phyloP scores from a whole-genome alignment of 73 alveolate species.

The Paramecium sonneborni region DNA sequence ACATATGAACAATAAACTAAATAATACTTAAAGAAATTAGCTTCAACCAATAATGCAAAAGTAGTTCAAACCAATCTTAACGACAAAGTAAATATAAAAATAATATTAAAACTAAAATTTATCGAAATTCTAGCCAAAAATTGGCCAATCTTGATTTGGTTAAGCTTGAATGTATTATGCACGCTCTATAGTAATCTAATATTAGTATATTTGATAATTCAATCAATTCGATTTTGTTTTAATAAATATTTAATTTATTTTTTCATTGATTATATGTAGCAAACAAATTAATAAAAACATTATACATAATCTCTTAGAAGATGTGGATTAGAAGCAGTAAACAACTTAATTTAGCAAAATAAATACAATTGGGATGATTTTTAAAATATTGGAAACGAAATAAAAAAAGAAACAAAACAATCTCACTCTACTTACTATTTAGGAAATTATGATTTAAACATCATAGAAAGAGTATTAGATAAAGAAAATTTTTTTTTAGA shows the following conservation, averaged over 20 bases:
- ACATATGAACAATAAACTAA: too few relatives aligned
- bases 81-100: slow-evolving; percentile 72
- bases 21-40: too few relatives aligned
- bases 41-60: slow-evolving; percentile 83
- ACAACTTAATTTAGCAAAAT: neutral
- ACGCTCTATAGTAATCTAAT: slow-evolving; percentile 59
- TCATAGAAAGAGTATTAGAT: neutral
- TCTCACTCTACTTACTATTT: neutral
- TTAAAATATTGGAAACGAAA: neutral
- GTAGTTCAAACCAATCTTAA: slow-evolving; percentile 84
- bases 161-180: slow-evolving; percentile 31
- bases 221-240: neutral
- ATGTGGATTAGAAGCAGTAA: slow-evolving; percentile 25
- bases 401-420: neutral
- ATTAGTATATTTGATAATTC: slow-evolving; percentile 6
- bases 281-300: neutral
- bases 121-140: slow-evolving; percentile 82
- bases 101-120: slow-evolving; percentile 71
- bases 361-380: neutral
- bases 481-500: neutral
- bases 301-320: neutral
- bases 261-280: neutral
- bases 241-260: slow-evolving; percentile 4
- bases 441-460: slow-evolving; percentile 23
- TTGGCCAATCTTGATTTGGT: slow-evolving; percentile 61